Evolutionary conservation across 805 yeast genomes (phyloP), one percentile per base, ranked within the genome.

Genomic region (Candida pseudofarinosa): DNA sequence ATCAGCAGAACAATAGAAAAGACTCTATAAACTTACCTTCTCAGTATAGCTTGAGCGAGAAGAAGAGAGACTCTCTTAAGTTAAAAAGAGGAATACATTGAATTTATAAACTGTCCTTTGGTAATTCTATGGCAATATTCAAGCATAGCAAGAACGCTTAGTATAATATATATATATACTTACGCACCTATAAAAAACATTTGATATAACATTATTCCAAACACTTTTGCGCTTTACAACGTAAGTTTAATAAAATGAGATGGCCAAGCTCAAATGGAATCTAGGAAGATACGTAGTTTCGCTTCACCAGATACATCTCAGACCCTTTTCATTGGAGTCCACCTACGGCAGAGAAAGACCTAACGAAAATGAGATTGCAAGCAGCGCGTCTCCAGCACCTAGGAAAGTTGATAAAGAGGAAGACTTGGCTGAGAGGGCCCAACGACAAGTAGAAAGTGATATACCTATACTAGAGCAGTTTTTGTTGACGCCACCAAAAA

Each of bases 11-110:
- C 7, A 44, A 44, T 17, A 47, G 37, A 16, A 54, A 53, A 43
- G 51, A 50, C 41, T 45, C 49, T 38, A 51, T 61, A 23, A 56
- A 56, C 44, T 51, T 66, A 40, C 67, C 68, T 10, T 44, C 55
- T 12, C 67, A 64, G 45, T 57, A 60, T 38, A 63, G 64, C 33
- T 55, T 69, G 44, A 67, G 71, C 49, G 76, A 71, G 42, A 70
- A 69, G 58, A 71, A 71, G 56, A 56, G 76, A 46, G 76, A 71
- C 38, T 65, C 72, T 19, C 61, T 71, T 48, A 70, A 69, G 47
- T 50, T 71, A 54, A 71, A 71, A 43, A 58, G 76, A 55, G 76
- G 76, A 26, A 71, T 70, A 20, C 72, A 62, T 50, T 70, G 55
- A 46, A 26, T 20, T 19, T 5, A 18, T 26, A 42, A 31, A 30